Conservation (phyloP, 2,329 filamentous ascomycete genomes). For the Aureobasidium namibiae region DNA sequence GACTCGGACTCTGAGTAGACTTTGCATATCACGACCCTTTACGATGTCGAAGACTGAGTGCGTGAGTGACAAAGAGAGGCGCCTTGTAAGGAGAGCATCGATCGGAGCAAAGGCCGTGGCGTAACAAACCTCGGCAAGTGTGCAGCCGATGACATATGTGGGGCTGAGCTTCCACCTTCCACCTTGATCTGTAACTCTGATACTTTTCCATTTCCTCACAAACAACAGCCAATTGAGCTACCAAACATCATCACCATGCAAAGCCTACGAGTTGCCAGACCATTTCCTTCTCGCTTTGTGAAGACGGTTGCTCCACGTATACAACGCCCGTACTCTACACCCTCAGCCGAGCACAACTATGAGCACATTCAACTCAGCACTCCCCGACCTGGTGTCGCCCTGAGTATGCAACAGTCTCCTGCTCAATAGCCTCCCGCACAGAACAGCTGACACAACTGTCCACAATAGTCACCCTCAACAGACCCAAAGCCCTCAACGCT, state of each 20-base stretch:
- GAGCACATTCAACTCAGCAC: constrained; percentile 31
- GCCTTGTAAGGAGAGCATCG: neutral
- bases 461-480: constrained; percentile 56
- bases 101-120: neutral
- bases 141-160: neutral
- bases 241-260: neutral
- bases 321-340: neutral
- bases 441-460: neutral
- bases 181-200: neutral
- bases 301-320: neutral
- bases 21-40: neutral
- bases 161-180: neutral
- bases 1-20: constrained; percentile 54
- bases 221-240: neutral
- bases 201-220: neutral
- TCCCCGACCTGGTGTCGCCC: constrained; percentile 14
- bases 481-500: constrained; percentile 92
- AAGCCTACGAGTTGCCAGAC: neutral
- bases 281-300: constrained; percentile 8
- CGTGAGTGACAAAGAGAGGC: too few species aligned
- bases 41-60: too few species aligned
- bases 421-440: neutral
- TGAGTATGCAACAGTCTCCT: neutral
- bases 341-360: constrained; percentile 9
- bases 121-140: neutral